Base-by-base conservation (phyloP, 805 yeast species). In the Danielia oregonensis region DNA sequence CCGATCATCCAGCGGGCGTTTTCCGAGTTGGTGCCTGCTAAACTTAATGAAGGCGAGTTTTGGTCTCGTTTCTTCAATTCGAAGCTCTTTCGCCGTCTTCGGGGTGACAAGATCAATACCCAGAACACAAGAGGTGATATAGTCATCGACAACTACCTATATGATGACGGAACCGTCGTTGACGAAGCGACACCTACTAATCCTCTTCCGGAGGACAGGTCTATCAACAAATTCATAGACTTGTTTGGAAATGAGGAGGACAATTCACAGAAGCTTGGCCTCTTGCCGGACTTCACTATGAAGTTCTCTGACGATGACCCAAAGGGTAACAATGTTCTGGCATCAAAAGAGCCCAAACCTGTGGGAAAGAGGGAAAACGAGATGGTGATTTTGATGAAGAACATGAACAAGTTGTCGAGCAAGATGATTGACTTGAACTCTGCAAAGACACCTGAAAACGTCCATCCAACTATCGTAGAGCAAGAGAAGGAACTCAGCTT, bases 31-130 rank as follows among this genome's bases (percentile, higher is more conserved):
- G 98, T 93, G 4, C 98, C 97, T 1, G 49, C 42, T 10, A 80
- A 82, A 42, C 70, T 93, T 34, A 74, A 77, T 30, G 97, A 93
- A 55, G 89, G 91, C 26, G 95, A 85, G 52, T 93, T 93, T 50
- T 93, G 98, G 98, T 86, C 95, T 8, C 68, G 97, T 42, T 93
- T 93, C 52, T 93, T 93, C 69, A 81, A 86, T 50, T 88, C 97
- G 0, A 83, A 87, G 49, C 64, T 93, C 40, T 93, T 89, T 52
- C 71, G 96, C 46, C 77, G 88, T 49, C 65, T 93, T 22, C 73
- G 96, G 55, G 98, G 98, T 39, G 97, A 93, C 53, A 80, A 79
- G 44, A 74, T 87, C 34, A 63, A 63, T 33, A 78, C 80, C 50
- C 61, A 74, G 2, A 82, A 77, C 52, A 86, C 86, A 43, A 72